These are phyloP conservation scores for Escovopsis sp. DNA, from an alignment of 2,329 filamentous ascomycete species.

Conservation along the genomic window DNA sequence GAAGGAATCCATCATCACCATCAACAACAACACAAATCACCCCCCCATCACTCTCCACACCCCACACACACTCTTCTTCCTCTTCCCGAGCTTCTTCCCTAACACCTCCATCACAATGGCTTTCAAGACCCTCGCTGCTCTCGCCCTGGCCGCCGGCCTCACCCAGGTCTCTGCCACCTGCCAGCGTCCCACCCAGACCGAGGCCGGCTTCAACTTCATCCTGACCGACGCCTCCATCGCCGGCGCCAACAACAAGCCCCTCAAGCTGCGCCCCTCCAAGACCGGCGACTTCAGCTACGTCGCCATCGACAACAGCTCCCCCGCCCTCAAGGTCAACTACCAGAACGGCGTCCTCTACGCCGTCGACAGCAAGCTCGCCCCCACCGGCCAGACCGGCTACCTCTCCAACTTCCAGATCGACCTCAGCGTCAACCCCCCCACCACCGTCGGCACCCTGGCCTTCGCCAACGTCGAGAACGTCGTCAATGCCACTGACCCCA, in stretches of 20 bases:
- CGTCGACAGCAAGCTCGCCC: neutral
- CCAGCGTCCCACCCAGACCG: constrained; percentile 1
- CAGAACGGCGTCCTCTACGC: constrained; percentile 3
- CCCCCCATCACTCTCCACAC: neutral
- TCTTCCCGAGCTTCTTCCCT: neutral
- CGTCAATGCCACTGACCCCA: constrained; percentile 3
- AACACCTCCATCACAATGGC: neutral
- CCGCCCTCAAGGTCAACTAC: constrained; percentile 1
- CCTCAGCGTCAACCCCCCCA: neutral
- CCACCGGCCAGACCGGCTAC: constrained; percentile 1
- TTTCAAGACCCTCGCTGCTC: neutral
- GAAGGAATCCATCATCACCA: no score
- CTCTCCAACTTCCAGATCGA: constrained; percentile 1
- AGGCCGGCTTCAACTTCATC: constrained; percentile 1
- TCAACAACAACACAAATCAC: no score
- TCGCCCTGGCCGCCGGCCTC: constrained; percentile 1
- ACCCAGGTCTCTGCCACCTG: constrained; percentile 1
- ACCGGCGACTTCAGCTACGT: constrained; percentile 2
- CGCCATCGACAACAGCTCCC: constrained; percentile 3
- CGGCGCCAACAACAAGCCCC: constrained; percentile 1
- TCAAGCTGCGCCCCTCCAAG: constrained; percentile 2
- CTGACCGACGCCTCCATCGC: constrained; percentile 3
- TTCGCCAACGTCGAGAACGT: constrained; percentile 1
- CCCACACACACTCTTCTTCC: neutral
- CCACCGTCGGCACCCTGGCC: constrained; percentile 2